These are phyloP conservation scores for Urostyla sp. DNA, from an alignment of 73 alveolate genomes.

Conservation along the genomic window DNA sequence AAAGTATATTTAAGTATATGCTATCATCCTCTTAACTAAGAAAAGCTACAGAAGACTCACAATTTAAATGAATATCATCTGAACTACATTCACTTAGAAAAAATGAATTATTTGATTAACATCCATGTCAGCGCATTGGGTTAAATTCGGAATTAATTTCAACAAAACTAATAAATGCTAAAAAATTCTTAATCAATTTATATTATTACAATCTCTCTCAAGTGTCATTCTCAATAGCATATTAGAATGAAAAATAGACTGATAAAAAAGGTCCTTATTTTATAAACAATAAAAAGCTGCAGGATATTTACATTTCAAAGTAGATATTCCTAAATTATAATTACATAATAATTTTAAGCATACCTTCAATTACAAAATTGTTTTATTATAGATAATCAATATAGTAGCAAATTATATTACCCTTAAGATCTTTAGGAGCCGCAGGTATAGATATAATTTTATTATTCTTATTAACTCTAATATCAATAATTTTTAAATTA, in stretches of 20 bases:
- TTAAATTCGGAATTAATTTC: slow-evolving; percentile 13
- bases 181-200: background rate
- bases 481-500: no score
- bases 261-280: slow-evolving; percentile 9
- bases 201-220: background rate
- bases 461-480: no score
- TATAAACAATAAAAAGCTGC: slow-evolving; percentile 7
- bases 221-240: slow-evolving; percentile 9
- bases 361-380: no score
- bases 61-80: background rate
- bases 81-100: background rate
- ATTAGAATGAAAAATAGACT: background rate
- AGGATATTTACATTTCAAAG: slow-evolving; percentile 11
- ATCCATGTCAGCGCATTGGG: no score
- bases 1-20: slow-evolving; percentile 9
- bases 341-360: no score
- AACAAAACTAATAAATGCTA: slow-evolving; percentile 27
- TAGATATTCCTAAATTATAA: slow-evolving; percentile 30
- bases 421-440: no score
- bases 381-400: no score
- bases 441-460: no score
- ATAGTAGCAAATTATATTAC: no score
- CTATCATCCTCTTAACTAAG: slow-evolving; percentile 13
- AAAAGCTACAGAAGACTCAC: slow-evolving; percentile 18
- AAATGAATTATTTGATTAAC: no score